Percentiles rank a stretch among this genome's conserved stretches.
phyloP scores from a whole-genome alignment of 1,139 yeast species.

The Yamadazyma siamensis region DNA sequence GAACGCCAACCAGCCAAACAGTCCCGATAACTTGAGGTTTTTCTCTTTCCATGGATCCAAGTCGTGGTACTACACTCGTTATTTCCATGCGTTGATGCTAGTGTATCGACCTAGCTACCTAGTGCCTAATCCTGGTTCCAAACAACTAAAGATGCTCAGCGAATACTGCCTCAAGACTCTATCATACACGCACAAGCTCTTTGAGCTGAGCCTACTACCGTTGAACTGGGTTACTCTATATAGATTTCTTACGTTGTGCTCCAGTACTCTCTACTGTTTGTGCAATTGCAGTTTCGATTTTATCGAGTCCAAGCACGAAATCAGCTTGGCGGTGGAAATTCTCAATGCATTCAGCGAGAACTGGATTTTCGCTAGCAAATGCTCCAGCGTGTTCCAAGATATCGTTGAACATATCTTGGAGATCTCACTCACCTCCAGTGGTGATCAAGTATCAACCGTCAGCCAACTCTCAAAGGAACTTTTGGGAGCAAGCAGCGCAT shows the following conservation, averaged over 20 bases:
- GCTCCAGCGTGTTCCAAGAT: constrained; percentile 40
- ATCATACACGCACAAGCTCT: constrained; percentile 39
- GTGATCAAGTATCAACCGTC: constrained; percentile 30
- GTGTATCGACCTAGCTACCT: constrained; percentile 47
- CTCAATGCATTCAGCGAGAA: constrained; percentile 41
- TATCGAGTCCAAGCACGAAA: constrained; percentile 40
- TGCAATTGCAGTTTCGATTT: constrained; percentile 45
- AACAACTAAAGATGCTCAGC: constrained; percentile 33
- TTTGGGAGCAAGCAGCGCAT: constrained; percentile 41
- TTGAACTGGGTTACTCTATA: constrained; percentile 48
- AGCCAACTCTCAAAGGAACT: constrained; percentile 36
- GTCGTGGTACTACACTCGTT: constrained; percentile 45
- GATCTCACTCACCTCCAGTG: constrained; percentile 23
- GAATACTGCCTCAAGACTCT: constrained; percentile 37
- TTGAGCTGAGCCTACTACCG: constrained; percentile 39
- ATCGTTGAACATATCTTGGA: constrained; percentile 39
- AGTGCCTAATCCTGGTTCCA: constrained; percentile 38
- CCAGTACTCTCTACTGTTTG: constrained; percentile 42
- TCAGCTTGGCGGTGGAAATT: constrained; percentile 43
- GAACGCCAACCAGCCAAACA: constrained; percentile 5
- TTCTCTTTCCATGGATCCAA: constrained; percentile 37
- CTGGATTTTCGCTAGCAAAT: constrained; percentile 44
- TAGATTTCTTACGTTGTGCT: constrained; percentile 41
- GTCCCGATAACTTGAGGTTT: constrained; percentile 6
- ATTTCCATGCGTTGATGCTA: constrained; percentile 39